Evolutionary conservation across 208 protist species (phyloP).

Genomic region (Leishmania aethiopica): DNA sequence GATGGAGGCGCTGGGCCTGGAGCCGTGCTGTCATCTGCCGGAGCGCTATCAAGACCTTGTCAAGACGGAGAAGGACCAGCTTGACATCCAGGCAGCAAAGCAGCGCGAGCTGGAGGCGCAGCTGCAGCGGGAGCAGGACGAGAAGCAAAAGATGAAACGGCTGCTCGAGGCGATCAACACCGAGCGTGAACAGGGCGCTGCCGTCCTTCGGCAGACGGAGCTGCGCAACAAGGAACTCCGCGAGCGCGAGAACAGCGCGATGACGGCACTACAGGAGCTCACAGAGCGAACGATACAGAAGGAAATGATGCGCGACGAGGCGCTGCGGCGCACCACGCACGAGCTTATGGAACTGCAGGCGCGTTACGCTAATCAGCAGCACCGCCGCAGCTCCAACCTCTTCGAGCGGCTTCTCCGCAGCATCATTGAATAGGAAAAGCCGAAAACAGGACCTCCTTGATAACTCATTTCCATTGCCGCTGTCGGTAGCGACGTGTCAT

Average conservation of each 20-base stretch:
- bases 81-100: conserved; percentile 54
- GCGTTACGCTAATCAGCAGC: conserved; percentile 42
- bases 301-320: conserved; percentile 69
- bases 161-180: conserved; percentile 65
- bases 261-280: conserved; percentile 45
- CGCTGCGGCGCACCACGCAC: conserved; percentile 50
- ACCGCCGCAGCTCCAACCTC: conserved; percentile 33
- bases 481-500: background rate
- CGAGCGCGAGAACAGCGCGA: conserved; percentile 47
- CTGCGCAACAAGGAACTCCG: conserved; percentile 57
- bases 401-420: conserved; percentile 42
- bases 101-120: conserved; percentile 69
- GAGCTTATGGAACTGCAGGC: conserved; percentile 74
- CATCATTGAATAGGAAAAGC: conserved; percentile 23
- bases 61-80: conserved; percentile 49
- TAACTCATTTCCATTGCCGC: no score
- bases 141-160: conserved; percentile 57
- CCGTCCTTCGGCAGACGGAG: conserved; percentile 48
- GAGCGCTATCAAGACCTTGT: conserved; percentile 69
- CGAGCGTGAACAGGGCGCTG: conserved; percentile 62
- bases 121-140: conserved; percentile 57
- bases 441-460: background rate
- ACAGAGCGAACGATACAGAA: conserved; percentile 53
- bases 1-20: conserved; percentile 63
- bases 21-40: conserved; percentile 73